phyloP scores from a whole-genome alignment of 169 alveolate genomes.

The Cryptosporidium bovis region DNA sequence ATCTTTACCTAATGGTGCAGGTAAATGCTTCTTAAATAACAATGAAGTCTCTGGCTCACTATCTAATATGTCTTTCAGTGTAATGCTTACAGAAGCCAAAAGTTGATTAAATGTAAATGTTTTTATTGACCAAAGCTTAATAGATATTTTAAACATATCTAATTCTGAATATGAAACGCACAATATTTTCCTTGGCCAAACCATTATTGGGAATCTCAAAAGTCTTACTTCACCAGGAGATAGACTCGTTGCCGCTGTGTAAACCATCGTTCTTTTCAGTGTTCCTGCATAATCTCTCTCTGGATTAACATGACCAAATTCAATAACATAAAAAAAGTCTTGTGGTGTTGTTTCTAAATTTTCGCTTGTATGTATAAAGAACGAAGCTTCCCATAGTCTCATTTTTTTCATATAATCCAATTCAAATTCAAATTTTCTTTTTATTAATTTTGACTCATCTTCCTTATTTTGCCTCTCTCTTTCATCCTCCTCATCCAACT shows the following conservation, averaged over 20 bases:
- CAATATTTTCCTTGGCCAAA: slow-evolving; percentile 82
- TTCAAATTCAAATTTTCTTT: slow-evolving; percentile 7
- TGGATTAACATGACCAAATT: slow-evolving; percentile 70
- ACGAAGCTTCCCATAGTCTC: slow-evolving; percentile 73
- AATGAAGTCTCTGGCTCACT: slow-evolving; percentile 82
- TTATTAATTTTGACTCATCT: slow-evolving; percentile 18
- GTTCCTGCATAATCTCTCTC: slow-evolving; percentile 60
- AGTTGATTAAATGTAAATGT: slow-evolving; percentile 81
- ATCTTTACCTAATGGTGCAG: slow-evolving; percentile 75
- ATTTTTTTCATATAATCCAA: slow-evolving; percentile 38
- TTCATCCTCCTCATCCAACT: slow-evolving; percentile 32
- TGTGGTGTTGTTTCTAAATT: slow-evolving; percentile 53
- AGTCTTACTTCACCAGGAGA: slow-evolving; percentile 49
- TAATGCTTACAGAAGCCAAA: slow-evolving; percentile 81
- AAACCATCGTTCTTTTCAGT: slow-evolving; percentile 55
- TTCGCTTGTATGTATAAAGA: slow-evolving; percentile 63
- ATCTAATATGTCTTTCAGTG: slow-evolving; percentile 83
- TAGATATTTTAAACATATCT: slow-evolving; percentile 80
- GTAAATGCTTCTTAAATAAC: slow-evolving; percentile 78
- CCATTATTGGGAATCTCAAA: slow-evolving; percentile 49
- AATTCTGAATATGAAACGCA: slow-evolving; percentile 84
- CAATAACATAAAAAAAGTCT: slow-evolving; percentile 67
- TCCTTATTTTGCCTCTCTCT: slow-evolving; percentile 4
- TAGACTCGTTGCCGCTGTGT: slow-evolving; percentile 54
- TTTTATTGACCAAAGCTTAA: slow-evolving; percentile 86